Base-by-base conservation (phyloP, 1,284 basidiomycete genomes). In the Puccinia horiana region DNA sequence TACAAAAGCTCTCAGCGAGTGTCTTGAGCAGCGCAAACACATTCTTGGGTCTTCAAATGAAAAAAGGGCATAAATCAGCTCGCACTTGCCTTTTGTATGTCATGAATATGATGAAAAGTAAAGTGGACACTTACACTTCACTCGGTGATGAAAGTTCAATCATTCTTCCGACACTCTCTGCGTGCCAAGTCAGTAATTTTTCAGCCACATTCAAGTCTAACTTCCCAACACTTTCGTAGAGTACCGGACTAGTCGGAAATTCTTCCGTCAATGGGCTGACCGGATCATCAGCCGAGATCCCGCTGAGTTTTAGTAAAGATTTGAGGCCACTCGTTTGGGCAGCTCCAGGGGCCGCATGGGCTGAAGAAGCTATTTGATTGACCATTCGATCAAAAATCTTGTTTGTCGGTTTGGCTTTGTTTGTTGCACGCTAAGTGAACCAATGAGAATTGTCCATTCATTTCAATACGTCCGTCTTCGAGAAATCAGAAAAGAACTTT, bases 111-210 rank as follows among this genome's bases (percentile, higher is more conserved):
- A 74, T 35, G 52, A 29, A 44, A 23, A 47, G 29, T 26, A 26
- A 23, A 42, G 20, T 0, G 4, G 18, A 72, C 0, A 89, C 93
- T 88, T 85, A 96, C 93, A 96, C 91, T 85, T 98, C 96, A 70
- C 90, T 91, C 1, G 90, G 85, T 3, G 91, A 88, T 85, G 92
- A 95, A 40, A 98, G 88, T 87, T 97, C 95, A 11, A 96, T 93
- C 84, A 94, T 95, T 83, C 96, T 89, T 4, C 96, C 95, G 47
- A 96, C 91, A 1, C 94, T 93, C 86, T 98, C 96, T 0, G 96
- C 95, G 87, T 98, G 96, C 94, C 95, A 97, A 86, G 92, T 94
- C 26, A 98, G 88, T 91, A 98, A 95, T 84, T 90, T 92, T 88
- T 96, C 94, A 0, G 94, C 93, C 35, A 92, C 89, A 54, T 92